Evolutionary conservation across 1,139 yeast species (phyloP).

Genomic region (Geotrichum restrictum): DNA sequence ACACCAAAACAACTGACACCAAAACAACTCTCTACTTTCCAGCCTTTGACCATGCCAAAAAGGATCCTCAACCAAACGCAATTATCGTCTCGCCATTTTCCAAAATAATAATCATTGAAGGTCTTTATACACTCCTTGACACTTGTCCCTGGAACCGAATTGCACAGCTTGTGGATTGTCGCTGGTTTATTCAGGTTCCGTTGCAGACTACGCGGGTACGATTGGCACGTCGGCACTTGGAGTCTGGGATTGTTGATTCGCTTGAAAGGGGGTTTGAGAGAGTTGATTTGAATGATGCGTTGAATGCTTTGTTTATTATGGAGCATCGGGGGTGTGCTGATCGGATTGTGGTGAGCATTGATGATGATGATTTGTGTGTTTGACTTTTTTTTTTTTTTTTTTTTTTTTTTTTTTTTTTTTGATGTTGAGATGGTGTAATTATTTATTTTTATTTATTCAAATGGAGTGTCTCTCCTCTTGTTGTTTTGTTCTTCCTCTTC

Average conservation of each 20-base stretch:
- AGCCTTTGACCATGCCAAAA: slow-evolving; percentile 64
- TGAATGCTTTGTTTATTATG: slow-evolving; percentile 60
- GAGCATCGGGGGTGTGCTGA: slow-evolving; percentile 41
- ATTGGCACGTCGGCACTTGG: slow-evolving; percentile 66
- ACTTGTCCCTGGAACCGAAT: slow-evolving; percentile 40
- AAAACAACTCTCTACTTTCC: slow-evolving; percentile 43
- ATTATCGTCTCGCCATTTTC: slow-evolving; percentile 43
- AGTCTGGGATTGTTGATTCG: slow-evolving; percentile 58
- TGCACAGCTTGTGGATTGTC: slow-evolving; percentile 35
- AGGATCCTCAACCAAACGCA: slow-evolving; percentile 59
- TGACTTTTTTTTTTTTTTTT: not conserved
- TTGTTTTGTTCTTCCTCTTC: too few relatives aligned
- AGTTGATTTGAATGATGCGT: slow-evolving; percentile 64
- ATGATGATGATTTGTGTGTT: slow-evolving; percentile 18
- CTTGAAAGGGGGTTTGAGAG: slow-evolving; percentile 59
- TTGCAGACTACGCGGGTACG: slow-evolving; percentile 49
- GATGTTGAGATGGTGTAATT: too few relatives aligned
- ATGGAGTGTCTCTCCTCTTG: not conserved
- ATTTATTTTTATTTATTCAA: not conserved
- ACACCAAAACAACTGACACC: too few relatives aligned
- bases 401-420: not conserved
- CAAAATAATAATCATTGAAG: slow-evolving; percentile 58
- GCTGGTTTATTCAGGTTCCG: slow-evolving; percentile 45
- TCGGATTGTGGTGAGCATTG: slow-evolving; percentile 27
- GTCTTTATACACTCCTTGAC: slow-evolving; percentile 38